phyloP scores from a whole-genome alignment of 495 filamentous ascomycete species.

The Rusavskia elegans region DNA sequence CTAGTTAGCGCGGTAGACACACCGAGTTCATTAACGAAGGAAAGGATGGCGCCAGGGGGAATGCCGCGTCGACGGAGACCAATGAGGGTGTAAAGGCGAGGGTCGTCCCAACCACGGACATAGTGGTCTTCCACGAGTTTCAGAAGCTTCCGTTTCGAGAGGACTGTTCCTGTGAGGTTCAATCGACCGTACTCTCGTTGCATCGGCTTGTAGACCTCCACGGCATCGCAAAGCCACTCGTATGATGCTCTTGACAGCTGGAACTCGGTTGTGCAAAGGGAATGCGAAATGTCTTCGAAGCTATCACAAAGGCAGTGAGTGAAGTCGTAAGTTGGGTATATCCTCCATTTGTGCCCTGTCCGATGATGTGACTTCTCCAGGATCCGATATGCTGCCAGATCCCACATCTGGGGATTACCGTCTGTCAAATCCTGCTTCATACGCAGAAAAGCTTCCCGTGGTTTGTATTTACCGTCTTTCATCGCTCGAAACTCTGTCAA shows the following conservation, averaged over 20 bases:
- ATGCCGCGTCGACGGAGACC: slow-evolving; percentile 68
- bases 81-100: slow-evolving; percentile 77
- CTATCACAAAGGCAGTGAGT: slow-evolving; percentile 81
- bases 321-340: slow-evolving; percentile 88
- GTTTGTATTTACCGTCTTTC: slow-evolving; percentile 80
- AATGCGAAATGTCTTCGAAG: slow-evolving; percentile 79
- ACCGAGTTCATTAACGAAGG: slow-evolving; percentile 77
- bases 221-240: slow-evolving; percentile 68
- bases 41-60: slow-evolving; percentile 71
- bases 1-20: slow-evolving; percentile 25
- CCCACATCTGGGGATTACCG: slow-evolving; percentile 54
- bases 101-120: slow-evolving; percentile 80
- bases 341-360: slow-evolving; percentile 60
- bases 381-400: slow-evolving; percentile 65
- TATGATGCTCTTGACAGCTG: slow-evolving; percentile 60
- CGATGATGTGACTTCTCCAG: slow-evolving; percentile 44
- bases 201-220: slow-evolving; percentile 71
- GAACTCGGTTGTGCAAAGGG: slow-evolving; percentile 80
- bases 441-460: slow-evolving; percentile 71
- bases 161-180: slow-evolving; percentile 64
- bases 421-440: slow-evolving; percentile 61
- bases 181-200: slow-evolving; percentile 55
- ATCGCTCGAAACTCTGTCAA: slow-evolving; percentile 74
- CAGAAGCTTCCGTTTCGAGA: slow-evolving; percentile 69
- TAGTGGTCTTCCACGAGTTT: slow-evolving; percentile 56